Evolutionary conservation across 2,329 filamentous ascomycete genomes (phyloP).

Genomic region (Sporothrix pallida): DNA sequence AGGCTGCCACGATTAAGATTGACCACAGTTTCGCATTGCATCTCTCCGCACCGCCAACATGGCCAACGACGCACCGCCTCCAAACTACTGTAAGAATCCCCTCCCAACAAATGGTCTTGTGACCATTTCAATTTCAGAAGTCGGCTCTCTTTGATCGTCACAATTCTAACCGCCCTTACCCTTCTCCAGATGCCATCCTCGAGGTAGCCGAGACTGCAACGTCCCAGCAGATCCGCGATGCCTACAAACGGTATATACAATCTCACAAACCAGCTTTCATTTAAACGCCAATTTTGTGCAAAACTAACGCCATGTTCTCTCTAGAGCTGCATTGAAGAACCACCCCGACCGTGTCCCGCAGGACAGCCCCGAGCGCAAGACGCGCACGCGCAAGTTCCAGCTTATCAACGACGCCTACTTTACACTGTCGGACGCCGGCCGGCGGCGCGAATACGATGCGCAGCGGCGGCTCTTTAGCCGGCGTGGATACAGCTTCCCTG

Average conservation of each 20-base stretch:
- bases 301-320: neutral
- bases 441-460: constrained; percentile 82
- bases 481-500: constrained; percentile 26
- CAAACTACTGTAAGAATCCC: constrained; percentile 62
- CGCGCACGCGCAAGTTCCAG: constrained; percentile 70
- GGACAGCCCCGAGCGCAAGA: constrained; percentile 80
- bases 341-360: constrained; percentile 89
- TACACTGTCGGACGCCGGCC: constrained; percentile 74
- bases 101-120: neutral
- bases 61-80: constrained; percentile 54
- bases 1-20: constrained; percentile 16
- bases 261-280: neutral
- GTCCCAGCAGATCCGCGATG: constrained; percentile 84
- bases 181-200: constrained; percentile 69
- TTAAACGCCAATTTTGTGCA: neutral
- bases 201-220: constrained; percentile 75
- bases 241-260: constrained; percentile 78
- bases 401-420: constrained; percentile 55
- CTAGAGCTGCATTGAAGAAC: constrained; percentile 83
- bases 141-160: neutral
- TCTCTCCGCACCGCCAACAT: constrained; percentile 40
- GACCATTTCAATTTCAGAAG: neutral
- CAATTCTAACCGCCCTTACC: constrained; percentile 29
- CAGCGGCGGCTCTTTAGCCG: constrained; percentile 42
- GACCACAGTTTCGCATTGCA: neutral